Evolutionary conservation across 2,329 filamentous ascomycete genomes (phyloP), one percentile per base, ranked within the genome.

Genomic region (Zasmidium citrigriseum): DNA sequence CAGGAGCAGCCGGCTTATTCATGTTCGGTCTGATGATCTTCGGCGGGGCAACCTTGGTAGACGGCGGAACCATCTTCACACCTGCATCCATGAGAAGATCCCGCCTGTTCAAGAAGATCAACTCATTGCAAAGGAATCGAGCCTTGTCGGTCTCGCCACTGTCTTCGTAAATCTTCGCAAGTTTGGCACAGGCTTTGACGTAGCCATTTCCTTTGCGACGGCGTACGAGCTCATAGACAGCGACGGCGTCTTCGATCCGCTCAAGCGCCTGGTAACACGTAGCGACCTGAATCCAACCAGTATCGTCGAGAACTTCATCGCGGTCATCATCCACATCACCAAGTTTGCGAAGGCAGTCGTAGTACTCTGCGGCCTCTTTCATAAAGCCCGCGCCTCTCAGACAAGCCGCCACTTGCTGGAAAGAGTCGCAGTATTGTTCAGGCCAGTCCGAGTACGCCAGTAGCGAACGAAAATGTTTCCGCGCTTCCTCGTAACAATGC

Each of bases 91-190:
- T 55, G 38, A 70, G 61, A 25, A 68, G 59, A 48, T 70, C 67
- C 23, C 61, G 62, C n/a, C 63, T 57, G 50, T 81, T 81, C 25
- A 92, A 77, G 27, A 85, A 80, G 65, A 93, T 83, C 9, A 90
- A 87, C 71, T 96, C 89, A 29, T 88, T 89, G 50, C 90, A 86
- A 52, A 92, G 84, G 59, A 89, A 86, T 58, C 92, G 84, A 1
- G 92, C 92, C 68, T 91, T 86, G 67, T 92, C 89, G 21, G 84
- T 86, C 75, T 88, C 85, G 62, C 87, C 87, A 46, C 83, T 83
- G 62, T 60, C 71, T 71, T 96, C 91, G 69, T 96, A 96, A 73
- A 97, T 85, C 67, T 89, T 92, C 12, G 91, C 91, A 10, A 97
- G 80, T 67, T 52, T 54, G 12, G 62, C 64, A 22, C 61, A 59